Conservation (phyloP, 2,329 filamentous ascomycete genomes). For the Arthrobotrys sinensis region DNA sequence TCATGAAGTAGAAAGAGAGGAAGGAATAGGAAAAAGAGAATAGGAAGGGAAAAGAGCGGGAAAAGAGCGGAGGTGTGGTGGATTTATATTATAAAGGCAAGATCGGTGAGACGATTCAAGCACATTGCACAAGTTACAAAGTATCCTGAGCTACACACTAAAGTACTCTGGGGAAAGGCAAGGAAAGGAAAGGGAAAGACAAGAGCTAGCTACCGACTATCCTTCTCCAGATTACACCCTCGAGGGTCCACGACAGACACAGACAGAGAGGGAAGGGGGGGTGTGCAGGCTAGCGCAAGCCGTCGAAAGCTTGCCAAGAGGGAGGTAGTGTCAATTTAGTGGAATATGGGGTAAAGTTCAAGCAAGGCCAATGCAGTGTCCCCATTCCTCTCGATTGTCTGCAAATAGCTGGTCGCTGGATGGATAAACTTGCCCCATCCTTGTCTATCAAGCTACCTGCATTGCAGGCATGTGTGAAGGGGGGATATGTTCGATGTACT, state of each 20-base stretch:
- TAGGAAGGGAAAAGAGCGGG: slow-evolving; percentile 1
- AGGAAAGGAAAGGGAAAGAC: background rate
- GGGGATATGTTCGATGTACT: background rate
- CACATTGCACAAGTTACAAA: slow-evolving; percentile 11
- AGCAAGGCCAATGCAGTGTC: slow-evolving; percentile 17
- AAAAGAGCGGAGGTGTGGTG: slow-evolving; percentile 47
- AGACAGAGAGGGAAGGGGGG: slow-evolving; percentile 7
- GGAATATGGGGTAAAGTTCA: slow-evolving; percentile 54
- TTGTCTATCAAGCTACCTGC: slow-evolving; percentile 2
- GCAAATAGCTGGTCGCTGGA: background rate
- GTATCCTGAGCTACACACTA: background rate
- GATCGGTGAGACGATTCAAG: slow-evolving; percentile 45
- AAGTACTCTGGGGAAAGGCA: slow-evolving; percentile 8
- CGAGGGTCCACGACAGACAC: slow-evolving; percentile 9
- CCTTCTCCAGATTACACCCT: slow-evolving; percentile 19
- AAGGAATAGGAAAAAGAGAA: background rate
- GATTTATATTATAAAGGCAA: slow-evolving; percentile 39
- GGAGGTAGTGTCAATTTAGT: slow-evolving; percentile 6
- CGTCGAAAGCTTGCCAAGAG: slow-evolving; percentile 34
- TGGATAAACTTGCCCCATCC: slow-evolving; percentile 46
- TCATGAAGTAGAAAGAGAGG: background rate
- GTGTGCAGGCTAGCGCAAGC: slow-evolving; percentile 38
- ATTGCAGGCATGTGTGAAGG: background rate
- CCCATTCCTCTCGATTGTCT: slow-evolving; percentile 7
- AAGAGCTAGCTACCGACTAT: background rate